Conservation (phyloP, 495 filamentous ascomycete genomes). For the Podospora bellae-mahoneyi region DNA sequence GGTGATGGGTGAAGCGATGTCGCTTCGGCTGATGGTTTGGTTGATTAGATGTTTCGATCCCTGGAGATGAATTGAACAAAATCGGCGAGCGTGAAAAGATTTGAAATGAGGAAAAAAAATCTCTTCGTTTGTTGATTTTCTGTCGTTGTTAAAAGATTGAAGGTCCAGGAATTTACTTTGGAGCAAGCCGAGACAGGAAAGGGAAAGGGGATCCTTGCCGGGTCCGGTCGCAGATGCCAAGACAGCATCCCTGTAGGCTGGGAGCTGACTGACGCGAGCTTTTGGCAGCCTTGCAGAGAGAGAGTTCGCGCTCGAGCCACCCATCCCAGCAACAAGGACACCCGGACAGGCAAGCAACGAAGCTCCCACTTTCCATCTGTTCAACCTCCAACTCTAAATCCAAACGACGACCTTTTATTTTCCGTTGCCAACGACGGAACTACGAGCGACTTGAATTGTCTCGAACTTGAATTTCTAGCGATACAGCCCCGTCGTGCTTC, state of each 20-base stretch:
- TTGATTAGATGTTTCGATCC: not conserved
- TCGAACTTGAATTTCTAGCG: conserved; percentile 11
- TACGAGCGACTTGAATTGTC: not conserved
- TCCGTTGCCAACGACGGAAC: not conserved
- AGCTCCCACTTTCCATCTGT: conserved; percentile 16
- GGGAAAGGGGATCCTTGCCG: not conserved
- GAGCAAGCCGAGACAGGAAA: not conserved
- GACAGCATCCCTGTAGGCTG: conserved; percentile 3
- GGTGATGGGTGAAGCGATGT: not conserved
- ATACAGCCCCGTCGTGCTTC: not conserved
- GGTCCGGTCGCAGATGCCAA: not conserved
- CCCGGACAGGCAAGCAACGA: conserved; percentile 8
- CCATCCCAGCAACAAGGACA: conserved; percentile 7
- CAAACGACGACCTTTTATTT: not conserved
- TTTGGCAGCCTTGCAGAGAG: conserved; percentile 24
- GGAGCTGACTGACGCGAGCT: conserved; percentile 24
- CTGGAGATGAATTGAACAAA: not conserved
- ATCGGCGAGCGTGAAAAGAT: not conserved
- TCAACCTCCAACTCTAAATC: conserved; percentile 4
- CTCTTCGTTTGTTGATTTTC: not conserved
- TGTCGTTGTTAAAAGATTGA: not conserved
- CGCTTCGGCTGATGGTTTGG: not conserved
- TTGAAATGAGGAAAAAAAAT: not conserved
- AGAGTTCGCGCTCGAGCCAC: conserved; percentile 16
- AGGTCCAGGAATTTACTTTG: not conserved